Evolutionary conservation across 305 asterid species (phyloP).

Genomic region (Andrographis paniculata): DNA sequence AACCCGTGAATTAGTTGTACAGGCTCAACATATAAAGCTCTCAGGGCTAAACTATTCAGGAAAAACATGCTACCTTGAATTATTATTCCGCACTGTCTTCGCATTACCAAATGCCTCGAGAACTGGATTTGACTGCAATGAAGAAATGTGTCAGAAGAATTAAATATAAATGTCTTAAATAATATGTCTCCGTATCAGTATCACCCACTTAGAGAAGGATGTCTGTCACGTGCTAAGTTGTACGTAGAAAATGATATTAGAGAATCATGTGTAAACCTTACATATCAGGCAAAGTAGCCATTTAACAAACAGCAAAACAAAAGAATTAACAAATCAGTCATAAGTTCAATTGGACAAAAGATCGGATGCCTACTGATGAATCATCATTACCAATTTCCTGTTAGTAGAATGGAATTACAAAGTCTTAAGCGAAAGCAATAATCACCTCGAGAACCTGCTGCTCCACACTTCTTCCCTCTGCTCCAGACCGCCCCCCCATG

Average conservation of each 20-base stretch:
- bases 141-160: slow-evolving; percentile 2
- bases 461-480: no score
- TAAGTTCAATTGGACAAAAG: background rate
- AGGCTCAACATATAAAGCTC: slow-evolving; percentile 5
- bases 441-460: no score
- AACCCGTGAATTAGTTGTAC: slow-evolving; percentile 20
- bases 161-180: no score
- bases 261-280: no score
- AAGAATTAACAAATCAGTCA: background rate
- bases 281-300: no score
- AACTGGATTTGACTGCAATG: slow-evolving; percentile 69
- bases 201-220: no score
- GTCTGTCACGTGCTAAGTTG: no score
- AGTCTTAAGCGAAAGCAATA: background rate
- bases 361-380: background rate
- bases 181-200: no score
- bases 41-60: background rate
- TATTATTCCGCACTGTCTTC: slow-evolving; percentile 62
- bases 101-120: slow-evolving; percentile 76
- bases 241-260: no score
- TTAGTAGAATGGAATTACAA: background rate
- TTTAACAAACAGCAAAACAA: no score
- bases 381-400: background rate
- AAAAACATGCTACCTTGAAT: slow-evolving; percentile 44
- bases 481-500: no score